These are phyloP conservation scores for Mycena albidolilacea DNA, from an alignment of 768 basidiomycete genomes.

Conservation along the genomic window DNA sequence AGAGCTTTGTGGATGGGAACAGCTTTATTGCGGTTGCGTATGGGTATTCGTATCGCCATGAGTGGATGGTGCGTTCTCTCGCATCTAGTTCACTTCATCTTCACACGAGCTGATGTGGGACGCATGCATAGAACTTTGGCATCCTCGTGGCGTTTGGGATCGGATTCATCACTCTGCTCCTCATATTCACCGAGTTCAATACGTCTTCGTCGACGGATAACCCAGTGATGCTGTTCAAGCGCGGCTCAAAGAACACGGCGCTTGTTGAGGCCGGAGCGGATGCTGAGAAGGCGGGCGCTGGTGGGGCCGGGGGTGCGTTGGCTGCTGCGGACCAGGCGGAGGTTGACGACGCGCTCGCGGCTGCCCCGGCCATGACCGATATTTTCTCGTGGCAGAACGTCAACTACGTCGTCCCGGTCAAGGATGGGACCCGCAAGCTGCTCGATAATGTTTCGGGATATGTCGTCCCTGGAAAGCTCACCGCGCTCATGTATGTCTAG, in stretches of 20 bases:
- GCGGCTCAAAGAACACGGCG: slow-evolving; percentile 55
- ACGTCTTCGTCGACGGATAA: slow-evolving; percentile 55
- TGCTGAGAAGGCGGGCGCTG: background rate
- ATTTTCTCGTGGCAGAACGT: slow-evolving; percentile 87
- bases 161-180: slow-evolving; percentile 67
- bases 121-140: slow-evolving; percentile 69
- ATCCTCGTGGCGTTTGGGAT: slow-evolving; percentile 76
- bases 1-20: slow-evolving; percentile 71
- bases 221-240: slow-evolving; percentile 75
- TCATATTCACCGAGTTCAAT: slow-evolving; percentile 72
- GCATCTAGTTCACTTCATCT: background rate
- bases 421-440: slow-evolving; percentile 62
- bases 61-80: slow-evolving; percentile 58
- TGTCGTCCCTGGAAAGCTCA: slow-evolving; percentile 87
- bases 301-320: background rate
- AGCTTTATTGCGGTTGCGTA: slow-evolving; percentile 64
- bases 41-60: slow-evolving; percentile 58
- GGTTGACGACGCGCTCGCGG: slow-evolving; percentile 46
- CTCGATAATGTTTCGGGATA: slow-evolving; percentile 84
- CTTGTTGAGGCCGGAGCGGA: slow-evolving; percentile 18
- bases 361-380: slow-evolving; percentile 60
- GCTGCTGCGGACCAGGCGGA: slow-evolving; percentile 8
- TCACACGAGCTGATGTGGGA: background rate
- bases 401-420: slow-evolving; percentile 73
- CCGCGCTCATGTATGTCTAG: slow-evolving; percentile 78